Evolutionary conservation across 805 yeast species (phyloP), one percentile per base, ranked within the genome.

Genomic region (Teunomyces stri): DNA sequence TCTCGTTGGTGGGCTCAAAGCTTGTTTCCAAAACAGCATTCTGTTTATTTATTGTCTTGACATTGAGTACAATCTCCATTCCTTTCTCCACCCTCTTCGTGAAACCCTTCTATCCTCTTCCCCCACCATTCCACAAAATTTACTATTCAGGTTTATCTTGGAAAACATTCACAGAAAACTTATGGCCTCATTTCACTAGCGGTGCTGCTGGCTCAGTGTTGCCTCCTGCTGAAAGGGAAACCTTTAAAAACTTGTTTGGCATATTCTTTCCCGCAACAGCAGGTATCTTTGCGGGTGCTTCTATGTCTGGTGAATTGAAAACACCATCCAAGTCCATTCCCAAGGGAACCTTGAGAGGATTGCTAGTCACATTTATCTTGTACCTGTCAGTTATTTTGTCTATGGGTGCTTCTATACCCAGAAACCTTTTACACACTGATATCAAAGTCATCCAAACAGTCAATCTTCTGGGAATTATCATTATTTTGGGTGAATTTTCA

Each of bases 251-350:
- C 61, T 68, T 95, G 53, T 94, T 94, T 77, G 98, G 98, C 3
- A 88, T 94, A 39, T 89, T 94, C 63, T 94, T 94, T 71, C 97
- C 99, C 9, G 97, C 99, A 1, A 92, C 99, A 0, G 97, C 98
- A 5, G 99, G 99, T 48, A 91, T 94, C 22, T 85, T 94, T 65
- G 98, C 99, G 2, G 99, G 99, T 13, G 97, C 99, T 1, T 87
- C 96, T 20, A 94, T 94, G 99, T 89, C 97, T 35, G 98, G 99
- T 15, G 97, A 90, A 57, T 74, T 94, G 52, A 71, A 79, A 47
- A 82, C 79, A 46, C 99, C 99, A 0, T 89, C 97, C 0, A 81
- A 79, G 57, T 81, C 96, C 1, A 94, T 94, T 40, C 99, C 99
- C 0, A 76, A 78, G 50, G 99, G 99, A n/a, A 94, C 99, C 0